A percentile compares a stretch with the other conserved stretches of the same genome.
Conservation (phyloP, 305 asterid species). For the Fraxinus floribunda region DNA sequence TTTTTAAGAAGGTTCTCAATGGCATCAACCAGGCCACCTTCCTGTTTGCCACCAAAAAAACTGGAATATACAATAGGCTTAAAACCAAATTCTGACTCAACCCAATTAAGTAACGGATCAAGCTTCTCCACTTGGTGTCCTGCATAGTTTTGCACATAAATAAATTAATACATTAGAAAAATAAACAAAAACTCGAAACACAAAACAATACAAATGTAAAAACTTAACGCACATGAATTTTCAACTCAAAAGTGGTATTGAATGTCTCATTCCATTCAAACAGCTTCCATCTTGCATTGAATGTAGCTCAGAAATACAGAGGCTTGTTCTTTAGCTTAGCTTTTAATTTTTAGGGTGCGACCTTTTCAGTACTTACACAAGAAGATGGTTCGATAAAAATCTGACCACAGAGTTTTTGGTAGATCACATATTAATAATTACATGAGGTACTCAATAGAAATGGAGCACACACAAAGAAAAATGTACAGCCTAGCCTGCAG, state of each 20-base stretch:
- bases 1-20: conserved; percentile 58
- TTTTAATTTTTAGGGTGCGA: background rate
- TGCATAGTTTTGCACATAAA: conserved; percentile 30
- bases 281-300: background rate
- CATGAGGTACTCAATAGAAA: background rate
- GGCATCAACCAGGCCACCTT: conserved; percentile 62
- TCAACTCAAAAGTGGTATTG: background rate
- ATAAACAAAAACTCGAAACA: background rate
- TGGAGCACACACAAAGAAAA: background rate
- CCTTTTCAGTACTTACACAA: background rate
- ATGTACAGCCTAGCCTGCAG: background rate
- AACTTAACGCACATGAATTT: background rate
- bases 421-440: background rate
- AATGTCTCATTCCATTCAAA: background rate
- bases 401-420: background rate
- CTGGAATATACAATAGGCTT: conserved; percentile 68
- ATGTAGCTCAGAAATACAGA: background rate
- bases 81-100: conserved; percentile 77
- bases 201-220: background rate
- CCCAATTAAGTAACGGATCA: conserved; percentile 72
- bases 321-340: background rate
- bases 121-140: conserved; percentile 83
- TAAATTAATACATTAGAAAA: background rate
- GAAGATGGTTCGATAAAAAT: background rate
- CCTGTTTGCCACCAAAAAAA: conserved; percentile 89